Percentiles rank a stretch among this genome's conserved stretches.
Evolutionary conservation across 2,329 filamentous ascomycete species (phyloP).

Genomic region (Colletotrichum endophyticum): DNA sequence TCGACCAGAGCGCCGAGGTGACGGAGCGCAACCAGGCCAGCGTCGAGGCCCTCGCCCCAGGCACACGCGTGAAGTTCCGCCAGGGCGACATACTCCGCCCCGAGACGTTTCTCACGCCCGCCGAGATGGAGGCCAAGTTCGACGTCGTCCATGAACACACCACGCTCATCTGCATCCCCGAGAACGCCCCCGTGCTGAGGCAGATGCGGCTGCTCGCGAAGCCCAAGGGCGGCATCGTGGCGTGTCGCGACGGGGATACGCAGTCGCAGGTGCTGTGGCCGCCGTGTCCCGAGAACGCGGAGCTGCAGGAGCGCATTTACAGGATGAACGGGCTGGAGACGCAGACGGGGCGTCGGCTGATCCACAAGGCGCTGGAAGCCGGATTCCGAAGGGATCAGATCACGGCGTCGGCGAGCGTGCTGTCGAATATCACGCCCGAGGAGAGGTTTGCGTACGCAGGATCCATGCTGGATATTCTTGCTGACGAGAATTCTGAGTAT

Average conservation of each 20-base stretch:
- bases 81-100: conserved; percentile 3
- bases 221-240: conserved; percentile 3
- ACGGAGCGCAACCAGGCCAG: background rate
- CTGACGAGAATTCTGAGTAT: background rate
- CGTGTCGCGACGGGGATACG: conserved; percentile 12
- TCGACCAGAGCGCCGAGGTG: conserved; percentile 25
- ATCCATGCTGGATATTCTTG: conserved; percentile 10
- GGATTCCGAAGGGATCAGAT: background rate
- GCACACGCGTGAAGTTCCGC: background rate
- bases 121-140: background rate
- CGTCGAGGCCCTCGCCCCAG: background rate
- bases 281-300: conserved; percentile 11
- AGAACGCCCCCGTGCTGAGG: background rate
- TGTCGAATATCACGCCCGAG: conserved; percentile 3
- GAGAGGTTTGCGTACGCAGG: background rate
- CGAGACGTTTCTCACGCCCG: background rate
- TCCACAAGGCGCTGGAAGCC: conserved; percentile 2
- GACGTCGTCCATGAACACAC: conserved; percentile 15
- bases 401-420: background rate
- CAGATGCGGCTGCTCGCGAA: conserved; percentile 10
- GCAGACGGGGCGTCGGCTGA: background rate
- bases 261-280: conserved; percentile 18
- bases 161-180: conserved; percentile 13
- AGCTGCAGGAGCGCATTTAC: conserved; percentile 18
- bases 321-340: conserved; percentile 10